These are phyloP conservation scores for Aspergillus jensenii DNA, from an alignment of 2,329 filamentous ascomycete genomes.

Conservation along the genomic window DNA sequence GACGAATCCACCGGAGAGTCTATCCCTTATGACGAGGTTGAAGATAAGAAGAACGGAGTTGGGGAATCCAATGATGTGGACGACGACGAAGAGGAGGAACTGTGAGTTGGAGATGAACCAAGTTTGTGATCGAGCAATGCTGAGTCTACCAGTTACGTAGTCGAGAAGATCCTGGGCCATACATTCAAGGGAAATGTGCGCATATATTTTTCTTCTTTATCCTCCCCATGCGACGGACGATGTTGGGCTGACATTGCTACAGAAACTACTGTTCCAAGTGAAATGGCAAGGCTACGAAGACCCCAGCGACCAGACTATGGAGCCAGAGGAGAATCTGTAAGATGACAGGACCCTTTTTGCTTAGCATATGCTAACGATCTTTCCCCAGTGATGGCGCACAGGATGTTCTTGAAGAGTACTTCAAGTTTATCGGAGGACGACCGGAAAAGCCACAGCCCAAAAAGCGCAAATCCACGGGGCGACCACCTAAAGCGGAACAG, in stretches of 20 bases:
- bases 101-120: constrained; percentile 28
- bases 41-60: constrained; percentile 18
- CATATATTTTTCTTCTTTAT: not conserved
- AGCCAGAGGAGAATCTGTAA: constrained; percentile 48
- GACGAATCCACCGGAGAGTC: constrained; percentile 37
- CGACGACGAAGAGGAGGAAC: constrained; percentile 33
- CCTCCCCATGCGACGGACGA: not conserved
- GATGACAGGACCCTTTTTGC: constrained; percentile 9
- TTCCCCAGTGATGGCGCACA: constrained; percentile 37
- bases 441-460: constrained; percentile 32
- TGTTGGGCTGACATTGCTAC: constrained; percentile 18
- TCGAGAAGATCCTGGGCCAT: constrained; percentile 42
- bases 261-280: constrained; percentile 42
- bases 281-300: constrained; percentile 51
- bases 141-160: constrained; percentile 36
- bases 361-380: not conserved
- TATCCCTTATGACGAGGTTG: constrained; percentile 37
- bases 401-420: constrained; percentile 43
- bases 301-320: constrained; percentile 44
- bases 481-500: constrained; percentile 25
- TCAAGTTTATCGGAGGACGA: constrained; percentile 41
- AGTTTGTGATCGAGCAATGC: constrained; percentile 10
- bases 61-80: constrained; percentile 18
- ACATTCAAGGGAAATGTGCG: constrained; percentile 37
- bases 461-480: constrained; percentile 37